Conservation (phyloP, 2,329 filamentous ascomycete genomes). For the Ascochyta rabiei region DNA sequence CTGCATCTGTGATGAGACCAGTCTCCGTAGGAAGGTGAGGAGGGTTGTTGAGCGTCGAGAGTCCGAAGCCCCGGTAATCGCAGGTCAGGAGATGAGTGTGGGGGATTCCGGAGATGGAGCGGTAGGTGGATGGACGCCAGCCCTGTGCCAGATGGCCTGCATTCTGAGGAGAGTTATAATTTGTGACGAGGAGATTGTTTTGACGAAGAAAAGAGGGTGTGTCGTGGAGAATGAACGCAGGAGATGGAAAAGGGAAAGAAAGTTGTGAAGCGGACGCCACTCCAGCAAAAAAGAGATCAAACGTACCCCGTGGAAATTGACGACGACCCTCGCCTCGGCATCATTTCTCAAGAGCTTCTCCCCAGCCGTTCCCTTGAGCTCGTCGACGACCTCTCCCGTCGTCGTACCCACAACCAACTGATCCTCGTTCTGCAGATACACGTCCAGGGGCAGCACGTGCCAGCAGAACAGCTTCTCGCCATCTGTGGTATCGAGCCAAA, state of each 20-base stretch:
- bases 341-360: slow-evolving; percentile 59
- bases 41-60: slow-evolving; percentile 68
- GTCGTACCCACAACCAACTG: slow-evolving; percentile 51
- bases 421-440: slow-evolving; percentile 75
- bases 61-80: slow-evolving; percentile 89
- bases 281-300: slow-evolving; percentile 3
- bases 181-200: neutral
- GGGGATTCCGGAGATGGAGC: slow-evolving; percentile 71
- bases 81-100: slow-evolving; percentile 82
- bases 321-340: slow-evolving; percentile 58
- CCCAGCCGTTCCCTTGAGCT: slow-evolving; percentile 56
- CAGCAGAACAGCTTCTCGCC: slow-evolving; percentile 82
- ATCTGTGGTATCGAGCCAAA: slow-evolving; percentile 76
- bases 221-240: neutral
- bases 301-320: slow-evolving; percentile 69
- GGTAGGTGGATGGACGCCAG: slow-evolving; percentile 77
- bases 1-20: slow-evolving; percentile 80
- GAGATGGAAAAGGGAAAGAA: neutral
- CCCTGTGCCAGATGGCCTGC: slow-evolving; percentile 84
- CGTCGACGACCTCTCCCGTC: slow-evolving; percentile 50
- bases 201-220: slow-evolving; percentile 7
- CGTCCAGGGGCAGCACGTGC: slow-evolving; percentile 82
- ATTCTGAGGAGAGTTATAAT: slow-evolving; percentile 61
- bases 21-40: slow-evolving; percentile 69
- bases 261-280: neutral